These are phyloP conservation scores for Aspergillus nomiae DNA, from an alignment of 2,329 filamentous ascomycete genomes.

Conservation along the genomic window DNA sequence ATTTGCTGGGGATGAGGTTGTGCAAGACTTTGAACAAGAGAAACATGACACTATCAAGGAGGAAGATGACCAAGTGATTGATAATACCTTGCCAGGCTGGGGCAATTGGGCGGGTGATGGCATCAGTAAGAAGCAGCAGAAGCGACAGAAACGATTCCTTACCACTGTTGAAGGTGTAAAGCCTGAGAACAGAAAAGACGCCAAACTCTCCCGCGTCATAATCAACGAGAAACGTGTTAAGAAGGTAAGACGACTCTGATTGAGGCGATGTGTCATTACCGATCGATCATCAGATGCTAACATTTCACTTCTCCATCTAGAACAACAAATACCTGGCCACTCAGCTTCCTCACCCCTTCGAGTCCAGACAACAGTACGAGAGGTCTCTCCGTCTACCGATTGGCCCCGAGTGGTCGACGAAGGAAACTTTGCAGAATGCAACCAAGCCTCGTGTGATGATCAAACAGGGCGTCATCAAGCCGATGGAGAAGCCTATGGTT, in stretches of 20 bases:
- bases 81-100: conserved; percentile 91
- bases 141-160: conserved; percentile 55
- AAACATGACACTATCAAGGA: conserved; percentile 71
- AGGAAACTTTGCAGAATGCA: conserved; percentile 84
- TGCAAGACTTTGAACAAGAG: conserved; percentile 76
- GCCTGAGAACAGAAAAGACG: conserved; percentile 75
- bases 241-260: conserved; percentile 63
- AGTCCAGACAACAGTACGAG: conserved; percentile 87
- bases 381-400: conserved; percentile 81
- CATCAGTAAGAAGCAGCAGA: conserved; percentile 69
- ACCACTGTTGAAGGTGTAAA: conserved; percentile 67
- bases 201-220: conserved; percentile 80
- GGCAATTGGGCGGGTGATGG: conserved; percentile 88
- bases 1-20: conserved; percentile 86
- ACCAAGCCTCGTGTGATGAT: conserved; percentile 88
- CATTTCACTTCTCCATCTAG: conserved; percentile 42
- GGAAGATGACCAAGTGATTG: conserved; percentile 80
- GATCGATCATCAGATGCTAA: conserved; percentile 2
- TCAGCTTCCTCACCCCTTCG: conserved; percentile 84
- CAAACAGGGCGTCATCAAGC: conserved; percentile 86
- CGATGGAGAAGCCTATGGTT: conserved; percentile 76
- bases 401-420: conserved; percentile 95
- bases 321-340: conserved; percentile 86
- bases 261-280: not conserved
- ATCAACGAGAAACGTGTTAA: conserved; percentile 88